These are phyloP conservation scores for Neoboletus brunneissimus DNA, from an alignment of 768 basidiomycete genomes.

Conservation along the genomic window DNA sequence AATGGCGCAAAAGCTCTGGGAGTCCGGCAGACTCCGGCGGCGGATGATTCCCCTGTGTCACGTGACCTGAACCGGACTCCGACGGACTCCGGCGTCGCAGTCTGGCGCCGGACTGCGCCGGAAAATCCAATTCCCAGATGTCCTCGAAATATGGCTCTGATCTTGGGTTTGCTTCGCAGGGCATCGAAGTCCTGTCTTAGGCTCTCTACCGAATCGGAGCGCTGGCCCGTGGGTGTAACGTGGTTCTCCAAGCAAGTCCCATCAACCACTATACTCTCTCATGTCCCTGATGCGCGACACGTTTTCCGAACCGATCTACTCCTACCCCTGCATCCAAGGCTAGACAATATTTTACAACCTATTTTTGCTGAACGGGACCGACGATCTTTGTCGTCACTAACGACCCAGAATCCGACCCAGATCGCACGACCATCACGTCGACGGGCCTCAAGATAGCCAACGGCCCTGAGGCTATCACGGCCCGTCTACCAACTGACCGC, in stretches of 20 bases:
- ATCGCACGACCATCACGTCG: constrained; percentile 66
- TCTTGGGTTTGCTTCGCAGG: not conserved
- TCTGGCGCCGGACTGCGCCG: too few relatives aligned
- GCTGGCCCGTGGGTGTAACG: constrained; percentile 34
- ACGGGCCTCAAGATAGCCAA: constrained; percentile 60
- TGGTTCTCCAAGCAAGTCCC: constrained; percentile 45
- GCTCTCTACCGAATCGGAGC: constrained; percentile 19
- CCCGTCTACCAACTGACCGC: constrained; percentile 70
- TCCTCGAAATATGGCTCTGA: constrained; percentile 1
- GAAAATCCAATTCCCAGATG: too few relatives aligned
- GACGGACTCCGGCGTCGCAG: too few relatives aligned
- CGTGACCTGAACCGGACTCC: too few relatives aligned
- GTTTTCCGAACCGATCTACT: not conserved
- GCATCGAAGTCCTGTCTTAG: constrained; percentile 1
- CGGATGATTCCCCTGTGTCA: too few relatives aligned
- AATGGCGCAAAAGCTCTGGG: too few relatives aligned
- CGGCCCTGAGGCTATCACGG: constrained; percentile 49
- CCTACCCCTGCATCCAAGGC: constrained; percentile 41
- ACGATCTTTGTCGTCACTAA: constrained; percentile 83
- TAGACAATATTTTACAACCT: constrained; percentile 89
- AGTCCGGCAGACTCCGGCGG: too few relatives aligned
- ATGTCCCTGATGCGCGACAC: constrained; percentile 60
- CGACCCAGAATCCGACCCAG: constrained; percentile 62
- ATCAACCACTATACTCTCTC: constrained; percentile 65
- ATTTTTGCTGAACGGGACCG: constrained; percentile 77